A percentile compares a stretch with the other conserved stretches of the same genome.
Conservation (phyloP, 163 green algal species). For the Dunaliella salina region DNA sequence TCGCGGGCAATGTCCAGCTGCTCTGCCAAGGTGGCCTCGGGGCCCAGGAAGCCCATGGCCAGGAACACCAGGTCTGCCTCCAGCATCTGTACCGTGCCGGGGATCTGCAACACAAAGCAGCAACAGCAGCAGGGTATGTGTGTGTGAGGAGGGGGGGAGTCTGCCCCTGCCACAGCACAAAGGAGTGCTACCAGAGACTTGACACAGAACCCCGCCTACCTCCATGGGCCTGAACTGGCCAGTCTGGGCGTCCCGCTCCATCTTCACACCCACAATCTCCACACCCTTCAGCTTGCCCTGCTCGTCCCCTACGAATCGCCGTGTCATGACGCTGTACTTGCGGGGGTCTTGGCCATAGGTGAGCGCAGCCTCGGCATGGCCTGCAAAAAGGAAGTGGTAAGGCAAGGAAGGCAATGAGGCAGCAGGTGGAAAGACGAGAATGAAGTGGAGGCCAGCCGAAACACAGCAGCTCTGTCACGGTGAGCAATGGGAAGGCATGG, state of each 20-base stretch:
- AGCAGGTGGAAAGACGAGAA: no score
- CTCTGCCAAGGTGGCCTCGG: slow-evolving; percentile 80
- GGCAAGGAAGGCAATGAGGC: no score
- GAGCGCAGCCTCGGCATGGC: slow-evolving; percentile 75
- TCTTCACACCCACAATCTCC: slow-evolving; percentile 72
- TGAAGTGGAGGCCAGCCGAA: no score
- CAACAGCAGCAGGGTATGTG: neutral
- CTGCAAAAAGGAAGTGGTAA: neutral
- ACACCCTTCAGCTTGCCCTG: slow-evolving; percentile 70
- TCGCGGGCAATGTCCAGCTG: slow-evolving; percentile 75
- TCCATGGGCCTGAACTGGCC: slow-evolving; percentile 46
- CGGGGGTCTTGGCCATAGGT: slow-evolving; percentile 81
- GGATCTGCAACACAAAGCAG: slow-evolving; percentile 6
- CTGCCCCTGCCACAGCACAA: neutral
- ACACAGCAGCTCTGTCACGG: no score
- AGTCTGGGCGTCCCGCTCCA: slow-evolving; percentile 38
- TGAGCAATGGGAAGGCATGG: no score
- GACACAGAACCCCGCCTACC: slow-evolving; percentile 4
- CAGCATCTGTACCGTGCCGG: slow-evolving; percentile 49
- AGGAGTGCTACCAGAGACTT: no score
- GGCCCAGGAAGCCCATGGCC: slow-evolving; percentile 93
- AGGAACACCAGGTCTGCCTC: slow-evolving; percentile 88
- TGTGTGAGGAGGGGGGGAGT: neutral
- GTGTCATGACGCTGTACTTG: slow-evolving; percentile 88
- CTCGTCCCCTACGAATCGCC: slow-evolving; percentile 81